A percentile compares a stretch with the other conserved stretches of the same genome.
These are phyloP conservation scores for Porphyrellus sp. DNA, from an alignment of 1,284 basidiomycete genomes.

Conservation along the genomic window DNA sequence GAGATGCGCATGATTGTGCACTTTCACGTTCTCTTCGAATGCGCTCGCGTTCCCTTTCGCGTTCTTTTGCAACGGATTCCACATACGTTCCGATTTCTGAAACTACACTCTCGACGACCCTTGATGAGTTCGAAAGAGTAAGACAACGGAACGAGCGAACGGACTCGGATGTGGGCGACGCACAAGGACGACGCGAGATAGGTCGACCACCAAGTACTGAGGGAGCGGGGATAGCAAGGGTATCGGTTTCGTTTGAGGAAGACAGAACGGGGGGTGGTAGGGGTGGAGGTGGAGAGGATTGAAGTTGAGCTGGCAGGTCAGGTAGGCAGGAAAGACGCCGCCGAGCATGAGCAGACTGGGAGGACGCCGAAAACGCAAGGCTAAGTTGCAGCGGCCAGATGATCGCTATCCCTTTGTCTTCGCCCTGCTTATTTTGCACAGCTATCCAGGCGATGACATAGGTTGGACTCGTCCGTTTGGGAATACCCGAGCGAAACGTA, in stretches of 20 bases:
- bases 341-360: conserved; percentile 40
- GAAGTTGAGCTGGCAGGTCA: conserved; percentile 60
- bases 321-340: conserved; percentile 54
- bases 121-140: conserved; percentile 26
- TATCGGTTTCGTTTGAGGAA: conserved; percentile 8
- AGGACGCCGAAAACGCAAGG: conserved; percentile 45
- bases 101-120: conserved; percentile 42
- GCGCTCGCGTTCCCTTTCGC: conserved; percentile 70
- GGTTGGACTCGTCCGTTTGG: conserved; percentile 25
- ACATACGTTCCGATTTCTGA: conserved; percentile 63
- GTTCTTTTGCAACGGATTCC: conserved; percentile 65
- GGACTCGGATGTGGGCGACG: conserved; percentile 25
- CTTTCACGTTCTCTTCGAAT: conserved; percentile 61
- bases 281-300: conserved; percentile 50
- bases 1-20: conserved; percentile 41
- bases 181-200: conserved; percentile 24
- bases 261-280: conserved; percentile 24
- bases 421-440: conserved; percentile 71
- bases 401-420: conserved; percentile 70
- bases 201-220: conserved; percentile 17
- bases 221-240: conserved; percentile 1
- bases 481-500: conserved; percentile 12
- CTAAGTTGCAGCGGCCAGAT: conserved; percentile 67
- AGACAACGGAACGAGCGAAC: conserved; percentile 26
- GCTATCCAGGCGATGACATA: conserved; percentile 70